phyloP scores from a whole-genome alignment of 306 rosid genomes.

The Spatholobus suberectus region DNA sequence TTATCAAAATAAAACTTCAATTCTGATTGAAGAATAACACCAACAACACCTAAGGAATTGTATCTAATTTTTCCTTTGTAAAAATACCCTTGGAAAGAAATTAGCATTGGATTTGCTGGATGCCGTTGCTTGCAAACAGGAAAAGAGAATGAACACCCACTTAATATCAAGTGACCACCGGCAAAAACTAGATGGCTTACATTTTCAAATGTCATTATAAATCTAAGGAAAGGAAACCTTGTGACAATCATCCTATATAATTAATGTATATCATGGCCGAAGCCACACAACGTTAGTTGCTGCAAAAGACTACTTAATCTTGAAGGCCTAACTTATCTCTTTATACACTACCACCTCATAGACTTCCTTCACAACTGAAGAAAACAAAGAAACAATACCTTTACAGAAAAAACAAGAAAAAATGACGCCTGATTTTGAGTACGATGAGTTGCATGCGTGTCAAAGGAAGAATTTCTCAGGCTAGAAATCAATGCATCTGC shows the following conservation, averaged over 20 bases:
- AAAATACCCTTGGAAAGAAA: neutral
- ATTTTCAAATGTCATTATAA: neutral
- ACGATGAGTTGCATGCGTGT: neutral
- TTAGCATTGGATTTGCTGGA: neutral
- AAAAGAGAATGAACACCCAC: neutral
- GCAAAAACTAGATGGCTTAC: neutral
- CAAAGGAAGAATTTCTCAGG: neutral
- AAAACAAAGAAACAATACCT: neutral
- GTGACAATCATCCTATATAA: too few species aligned
- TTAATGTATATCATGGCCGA: too few species aligned
- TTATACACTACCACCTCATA: neutral
- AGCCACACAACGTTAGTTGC: too few species aligned
- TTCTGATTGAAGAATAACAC: too few species aligned
- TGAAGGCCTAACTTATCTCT: neutral
- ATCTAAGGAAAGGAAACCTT: neutral
- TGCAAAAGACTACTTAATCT: too few species aligned
- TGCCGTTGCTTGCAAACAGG: neutral
- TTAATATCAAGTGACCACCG: neutral
- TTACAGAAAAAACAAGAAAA: neutral
- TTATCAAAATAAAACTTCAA: too few species aligned
- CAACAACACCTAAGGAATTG: too few species aligned
- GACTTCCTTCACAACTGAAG: neutral
- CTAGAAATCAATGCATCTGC: neutral
- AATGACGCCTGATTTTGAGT: too few species aligned
- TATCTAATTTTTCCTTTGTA: too few species aligned